phyloP scores from a whole-genome alignment of 2,329 filamentous ascomycete species.

The Claviceps sorghi region DNA sequence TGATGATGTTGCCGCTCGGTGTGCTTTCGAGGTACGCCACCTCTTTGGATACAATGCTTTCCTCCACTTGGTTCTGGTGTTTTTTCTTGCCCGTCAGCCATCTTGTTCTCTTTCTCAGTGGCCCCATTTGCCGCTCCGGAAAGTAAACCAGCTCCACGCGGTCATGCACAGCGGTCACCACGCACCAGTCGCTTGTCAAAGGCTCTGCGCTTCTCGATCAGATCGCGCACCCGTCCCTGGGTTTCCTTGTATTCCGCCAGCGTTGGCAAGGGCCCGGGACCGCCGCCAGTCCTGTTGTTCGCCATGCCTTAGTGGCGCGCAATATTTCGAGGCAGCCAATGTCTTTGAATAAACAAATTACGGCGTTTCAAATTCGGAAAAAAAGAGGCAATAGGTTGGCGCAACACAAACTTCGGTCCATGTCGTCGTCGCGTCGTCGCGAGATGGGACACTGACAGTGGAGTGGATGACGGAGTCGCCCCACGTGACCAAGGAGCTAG shows the following conservation, averaged over 20 bases:
- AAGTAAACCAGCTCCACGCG: too few relatives aligned
- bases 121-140: background rate
- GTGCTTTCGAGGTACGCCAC: conserved; percentile 83
- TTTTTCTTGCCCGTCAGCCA: conserved; percentile 17
- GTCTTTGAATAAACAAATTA: background rate
- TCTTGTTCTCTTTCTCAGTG: background rate
- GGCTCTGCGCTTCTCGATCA: conserved; percentile 29
- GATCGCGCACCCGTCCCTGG: conserved; percentile 31
- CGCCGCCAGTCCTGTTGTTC: conserved; percentile 16
- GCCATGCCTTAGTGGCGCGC: conserved; percentile 15
- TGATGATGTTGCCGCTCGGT: conserved; percentile 84
- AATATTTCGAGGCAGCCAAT: background rate
- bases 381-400: background rate
- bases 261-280: conserved; percentile 18
- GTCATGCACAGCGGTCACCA: background rate
- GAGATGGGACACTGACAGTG: background rate
- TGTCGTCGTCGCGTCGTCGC: background rate
- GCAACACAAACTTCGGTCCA: background rate
- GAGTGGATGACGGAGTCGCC: background rate
- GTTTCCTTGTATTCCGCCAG: conserved; percentile 36
- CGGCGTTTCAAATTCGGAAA: background rate
- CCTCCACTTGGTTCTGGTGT: conserved; percentile 41
- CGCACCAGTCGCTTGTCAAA: conserved; percentile 25
- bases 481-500: background rate
- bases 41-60: conserved; percentile 72